A percentile compares a stretch with the other conserved stretches of the same genome.
Evolutionary conservation across 1,284 basidiomycete genomes (phyloP).

Genomic region (Meripilus lineatus): DNA sequence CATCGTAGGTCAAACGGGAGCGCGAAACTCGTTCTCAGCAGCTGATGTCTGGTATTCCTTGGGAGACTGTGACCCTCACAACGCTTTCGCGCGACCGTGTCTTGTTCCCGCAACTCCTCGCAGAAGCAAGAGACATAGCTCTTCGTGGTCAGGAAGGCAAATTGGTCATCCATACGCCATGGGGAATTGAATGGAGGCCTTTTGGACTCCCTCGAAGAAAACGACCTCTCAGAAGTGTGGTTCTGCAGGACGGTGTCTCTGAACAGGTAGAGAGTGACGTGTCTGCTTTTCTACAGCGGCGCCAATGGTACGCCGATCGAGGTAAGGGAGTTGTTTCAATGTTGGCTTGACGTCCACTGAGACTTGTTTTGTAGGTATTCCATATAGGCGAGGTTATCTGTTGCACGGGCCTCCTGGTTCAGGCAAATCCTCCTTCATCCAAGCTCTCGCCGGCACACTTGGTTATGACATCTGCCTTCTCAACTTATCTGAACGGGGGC

Average conservation of each 20-base stretch:
- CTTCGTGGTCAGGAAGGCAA: constrained; percentile 88
- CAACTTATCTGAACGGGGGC: constrained; percentile 93
- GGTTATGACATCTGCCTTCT: constrained; percentile 96
- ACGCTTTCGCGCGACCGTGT: constrained; percentile 83
- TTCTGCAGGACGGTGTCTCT: constrained; percentile 76
- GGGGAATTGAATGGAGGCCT: constrained; percentile 95
- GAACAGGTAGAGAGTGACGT: constrained; percentile 82
- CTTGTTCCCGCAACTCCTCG: constrained; percentile 78
- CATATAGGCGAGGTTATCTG: constrained; percentile 94
- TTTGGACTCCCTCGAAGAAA: constrained; percentile 92
- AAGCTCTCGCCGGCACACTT: constrained; percentile 89
- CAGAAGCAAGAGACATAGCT: constrained; percentile 87
- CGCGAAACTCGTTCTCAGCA: constrained; percentile 92
- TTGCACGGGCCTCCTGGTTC: constrained; percentile 96
- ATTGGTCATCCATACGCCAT: constrained; percentile 93
- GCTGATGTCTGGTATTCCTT: constrained; percentile 87
- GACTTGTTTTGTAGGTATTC: constrained; percentile 75
- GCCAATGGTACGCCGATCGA: constrained; percentile 95
- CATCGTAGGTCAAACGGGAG: constrained; percentile 81
- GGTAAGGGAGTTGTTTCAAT: constrained; percentile 45
- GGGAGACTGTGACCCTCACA: constrained; percentile 97
- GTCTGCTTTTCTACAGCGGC: constrained; percentile 76
- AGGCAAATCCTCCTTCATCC: constrained; percentile 98
- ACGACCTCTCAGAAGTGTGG: constrained; percentile 88
- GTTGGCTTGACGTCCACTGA: constrained; percentile 11